Evolutionary conservation across 345 rosid genomes (phyloP).

Genomic region (Murraya paniculata): DNA sequence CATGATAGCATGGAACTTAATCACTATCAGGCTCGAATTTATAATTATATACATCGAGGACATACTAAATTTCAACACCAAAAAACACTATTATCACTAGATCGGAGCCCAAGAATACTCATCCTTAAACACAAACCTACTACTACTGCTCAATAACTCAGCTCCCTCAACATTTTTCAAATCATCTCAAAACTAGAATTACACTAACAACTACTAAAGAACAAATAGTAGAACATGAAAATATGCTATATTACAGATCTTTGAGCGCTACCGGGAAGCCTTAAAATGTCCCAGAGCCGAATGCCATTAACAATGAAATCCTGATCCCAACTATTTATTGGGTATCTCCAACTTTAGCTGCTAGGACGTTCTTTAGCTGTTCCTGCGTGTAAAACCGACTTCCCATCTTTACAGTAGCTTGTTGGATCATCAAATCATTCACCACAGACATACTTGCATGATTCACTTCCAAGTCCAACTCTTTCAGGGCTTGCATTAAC

Average conservation of each 20-base stretch:
- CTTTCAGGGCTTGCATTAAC: conserved; percentile 81
- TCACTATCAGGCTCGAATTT: conserved; percentile 15
- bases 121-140: conserved; percentile 7
- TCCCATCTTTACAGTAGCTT: conserved; percentile 94
- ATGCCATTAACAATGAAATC: conserved; percentile 11
- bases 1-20: conserved; percentile 8
- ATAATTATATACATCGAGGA: conserved; percentile 28
- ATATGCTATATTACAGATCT: conserved; percentile 33
- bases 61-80: conserved; percentile 9
- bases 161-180: conserved; percentile 4
- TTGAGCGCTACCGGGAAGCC: conserved; percentile 31
- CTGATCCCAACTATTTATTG: conserved; percentile 16
- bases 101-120: conserved; percentile 14
- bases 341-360: conserved; percentile 58
- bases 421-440: conserved; percentile 94
- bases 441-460: conserved; percentile 85
- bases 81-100: conserved; percentile 25
- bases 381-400: conserved; percentile 70
- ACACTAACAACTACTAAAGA: conserved; percentile 21
- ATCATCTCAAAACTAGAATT: conserved; percentile 20
- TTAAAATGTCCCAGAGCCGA: conserved; percentile 42
- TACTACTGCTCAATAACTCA: conserved; percentile 13
- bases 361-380: conserved; percentile 63
- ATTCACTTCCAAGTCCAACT: conserved; percentile 79
- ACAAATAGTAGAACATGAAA: conserved; percentile 18